phyloP scores from a whole-genome alignment of 345 rosid genomes.

The Arabis alpina region DNA sequence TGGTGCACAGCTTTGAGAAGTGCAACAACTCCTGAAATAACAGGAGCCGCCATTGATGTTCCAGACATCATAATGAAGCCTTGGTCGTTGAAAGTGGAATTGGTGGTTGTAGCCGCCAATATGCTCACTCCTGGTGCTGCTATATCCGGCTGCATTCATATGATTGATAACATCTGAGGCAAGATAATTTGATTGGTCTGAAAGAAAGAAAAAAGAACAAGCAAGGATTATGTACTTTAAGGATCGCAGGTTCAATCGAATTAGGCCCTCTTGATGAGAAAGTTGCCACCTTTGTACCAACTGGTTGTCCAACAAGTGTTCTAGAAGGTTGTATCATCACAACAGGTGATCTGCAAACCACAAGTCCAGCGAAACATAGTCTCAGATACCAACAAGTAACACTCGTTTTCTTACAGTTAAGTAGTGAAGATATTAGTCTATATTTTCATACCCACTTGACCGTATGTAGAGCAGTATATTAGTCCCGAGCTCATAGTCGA shows the following conservation, averaged over 20 bases:
- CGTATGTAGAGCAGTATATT: constrained; percentile 44
- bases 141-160: constrained; percentile 47
- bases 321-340: constrained; percentile 34
- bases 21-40: constrained; percentile 44
- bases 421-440: background rate
- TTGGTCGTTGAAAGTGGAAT: constrained; percentile 6
- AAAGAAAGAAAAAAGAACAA: background rate
- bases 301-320: constrained; percentile 31
- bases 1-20: constrained; percentile 45
- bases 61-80: constrained; percentile 41
- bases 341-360: constrained; percentile 11
- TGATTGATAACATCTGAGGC: background rate
- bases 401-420: background rate
- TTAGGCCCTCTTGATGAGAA: constrained; percentile 38
- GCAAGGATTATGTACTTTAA: constrained; percentile 12
- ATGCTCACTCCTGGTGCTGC: constrained; percentile 50
- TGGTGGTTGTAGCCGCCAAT: constrained; percentile 44
- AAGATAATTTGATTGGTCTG: constrained; percentile 1
- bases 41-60: constrained; percentile 53
- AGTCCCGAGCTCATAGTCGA: constrained; percentile 47
- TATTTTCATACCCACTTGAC: constrained; percentile 40
- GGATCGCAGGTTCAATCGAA: constrained; percentile 23
- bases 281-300: constrained; percentile 30
- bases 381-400: background rate
- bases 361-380: background rate